Evolutionary conservation across 2,329 filamentous ascomycete species (phyloP).

Genomic region (Curvularia lunata): DNA sequence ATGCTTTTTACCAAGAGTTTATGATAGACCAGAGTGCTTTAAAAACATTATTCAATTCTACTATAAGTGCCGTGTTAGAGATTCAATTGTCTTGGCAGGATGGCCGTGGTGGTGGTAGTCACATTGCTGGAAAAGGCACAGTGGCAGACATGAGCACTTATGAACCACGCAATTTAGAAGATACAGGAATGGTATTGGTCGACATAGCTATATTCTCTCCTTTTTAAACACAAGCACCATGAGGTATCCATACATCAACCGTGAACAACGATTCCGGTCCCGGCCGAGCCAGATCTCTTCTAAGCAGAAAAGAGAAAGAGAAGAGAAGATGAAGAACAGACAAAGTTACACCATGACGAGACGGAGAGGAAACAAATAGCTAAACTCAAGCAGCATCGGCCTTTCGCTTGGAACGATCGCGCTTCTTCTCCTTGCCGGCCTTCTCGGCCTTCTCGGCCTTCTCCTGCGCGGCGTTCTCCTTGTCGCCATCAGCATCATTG

Average conservation of each 20-base stretch:
- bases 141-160: too few species aligned
- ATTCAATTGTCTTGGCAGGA: too few species aligned
- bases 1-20: too few species aligned
- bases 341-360: not conserved
- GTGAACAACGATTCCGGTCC: not conserved
- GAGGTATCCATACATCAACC: not conserved
- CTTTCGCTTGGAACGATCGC: slow-evolving; percentile 45
- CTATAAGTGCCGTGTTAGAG: too few species aligned
- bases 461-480: slow-evolving; percentile 30
- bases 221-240: not conserved
- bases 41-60: too few species aligned
- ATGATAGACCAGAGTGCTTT: too few species aligned
- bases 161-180: too few species aligned
- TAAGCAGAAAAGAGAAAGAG: too few species aligned
- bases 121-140: too few species aligned
- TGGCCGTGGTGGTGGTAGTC: too few species aligned
- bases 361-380: not conserved
- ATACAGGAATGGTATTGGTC: too few species aligned
- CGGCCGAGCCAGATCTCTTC: not conserved
- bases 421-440: slow-evolving; percentile 38
- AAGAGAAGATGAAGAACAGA: not conserved
- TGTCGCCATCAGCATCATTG: slow-evolving; percentile 38
- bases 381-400: slow-evolving; percentile 27
- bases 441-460: slow-evolving; percentile 19
- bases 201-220: too few species aligned